Percentiles rank a stretch among this genome's conserved stretches.
These are phyloP conservation scores for Aspergillus homomorphus DNA, from an alignment of 495 filamentous ascomycete genomes.

Conservation along the genomic window DNA sequence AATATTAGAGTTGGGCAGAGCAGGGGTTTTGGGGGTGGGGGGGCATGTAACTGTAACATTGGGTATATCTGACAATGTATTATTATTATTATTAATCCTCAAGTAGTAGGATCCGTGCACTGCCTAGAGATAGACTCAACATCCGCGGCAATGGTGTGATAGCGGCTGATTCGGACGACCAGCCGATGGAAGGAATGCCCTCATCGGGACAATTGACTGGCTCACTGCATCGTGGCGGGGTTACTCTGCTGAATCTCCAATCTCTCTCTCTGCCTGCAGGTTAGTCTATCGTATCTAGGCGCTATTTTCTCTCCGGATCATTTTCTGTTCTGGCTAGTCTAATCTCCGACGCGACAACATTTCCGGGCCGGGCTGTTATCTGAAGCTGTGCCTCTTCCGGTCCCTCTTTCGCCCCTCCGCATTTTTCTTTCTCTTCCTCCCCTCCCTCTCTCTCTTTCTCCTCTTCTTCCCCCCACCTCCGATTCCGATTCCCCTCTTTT, in stretches of 20 bases:
- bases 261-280: constrained; percentile 5
- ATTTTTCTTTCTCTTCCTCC: background rate
- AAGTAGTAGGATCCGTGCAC: background rate
- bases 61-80: background rate
- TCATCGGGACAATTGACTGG: background rate
- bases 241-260: constrained; percentile 2
- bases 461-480: constrained; percentile 10
- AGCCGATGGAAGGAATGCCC: background rate
- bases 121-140: constrained; percentile 10
- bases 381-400: background rate
- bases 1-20: background rate
- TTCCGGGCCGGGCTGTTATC: background rate
- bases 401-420: constrained; percentile 10
- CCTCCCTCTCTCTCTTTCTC: constrained; percentile 14
- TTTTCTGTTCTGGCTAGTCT: background rate
- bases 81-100: background rate
- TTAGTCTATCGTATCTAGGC: too few relatives aligned
- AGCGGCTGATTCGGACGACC: background rate
- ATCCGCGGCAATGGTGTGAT: constrained; percentile 24
- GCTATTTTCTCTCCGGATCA: too few relatives aligned
- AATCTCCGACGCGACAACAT: background rate
- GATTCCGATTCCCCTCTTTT: constrained; percentile 1
- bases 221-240: background rate
- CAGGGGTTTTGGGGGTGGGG: background rate
- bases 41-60: background rate